phyloP scores from a whole-genome alignment of 768 basidiomycete genomes.

The Calocybe indica region DNA sequence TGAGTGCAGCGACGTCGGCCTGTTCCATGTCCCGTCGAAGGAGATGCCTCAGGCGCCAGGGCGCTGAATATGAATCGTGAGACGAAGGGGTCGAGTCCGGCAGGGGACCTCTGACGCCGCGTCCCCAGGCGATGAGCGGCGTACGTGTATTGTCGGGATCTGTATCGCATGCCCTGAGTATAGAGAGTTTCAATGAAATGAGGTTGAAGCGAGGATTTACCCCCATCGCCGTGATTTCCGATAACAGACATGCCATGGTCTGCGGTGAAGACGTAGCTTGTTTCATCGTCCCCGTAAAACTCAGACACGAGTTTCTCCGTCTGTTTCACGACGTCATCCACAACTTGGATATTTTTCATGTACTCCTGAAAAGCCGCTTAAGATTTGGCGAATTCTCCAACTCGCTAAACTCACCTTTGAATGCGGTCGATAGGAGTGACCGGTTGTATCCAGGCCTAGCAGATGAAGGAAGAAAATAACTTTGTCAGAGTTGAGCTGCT shows the following conservation, averaged over 20 bases:
- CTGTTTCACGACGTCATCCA: constrained; percentile 66
- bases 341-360: constrained; percentile 76
- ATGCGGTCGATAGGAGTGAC: constrained; percentile 81
- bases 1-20: constrained; percentile 74
- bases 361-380: constrained; percentile 52
- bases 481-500: constrained; percentile 48
- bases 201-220: constrained; percentile 28
- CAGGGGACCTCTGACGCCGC: constrained; percentile 67
- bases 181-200: neutral
- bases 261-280: constrained; percentile 76
- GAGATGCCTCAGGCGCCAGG: constrained; percentile 56
- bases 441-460: constrained; percentile 80
- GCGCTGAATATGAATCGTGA: constrained; percentile 63
- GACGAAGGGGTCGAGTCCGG: constrained; percentile 51
- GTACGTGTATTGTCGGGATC: constrained; percentile 88
- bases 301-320: constrained; percentile 55
- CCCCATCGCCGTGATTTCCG: constrained; percentile 87
- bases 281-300: constrained; percentile 66
- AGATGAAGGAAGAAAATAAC: constrained; percentile 81
- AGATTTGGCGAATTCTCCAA: neutral
- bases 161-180: constrained; percentile 20
- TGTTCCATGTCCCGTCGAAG: constrained; percentile 75
- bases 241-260: constrained; percentile 89
- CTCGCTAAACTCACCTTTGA: constrained; percentile 44
- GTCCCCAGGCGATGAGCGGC: constrained; percentile 79